A percentile compares a stretch with the other conserved stretches of the same genome.
Evolutionary conservation across 2,329 filamentous ascomycete genomes (phyloP).

Genomic region (Conoideocrella luteorostrata): DNA sequence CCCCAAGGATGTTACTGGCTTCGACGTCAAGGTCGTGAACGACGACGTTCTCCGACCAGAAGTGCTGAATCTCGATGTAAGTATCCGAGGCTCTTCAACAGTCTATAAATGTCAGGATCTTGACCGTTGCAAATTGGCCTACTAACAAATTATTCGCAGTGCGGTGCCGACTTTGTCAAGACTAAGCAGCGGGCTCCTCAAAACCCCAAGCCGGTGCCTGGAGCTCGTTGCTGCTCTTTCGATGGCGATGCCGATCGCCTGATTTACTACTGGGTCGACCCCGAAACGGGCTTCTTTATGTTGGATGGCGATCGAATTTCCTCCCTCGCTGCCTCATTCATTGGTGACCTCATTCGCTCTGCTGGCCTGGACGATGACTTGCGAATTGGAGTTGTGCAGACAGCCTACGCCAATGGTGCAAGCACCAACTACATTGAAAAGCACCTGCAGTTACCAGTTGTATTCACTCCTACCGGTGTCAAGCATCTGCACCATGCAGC

Average conservation of each 20-base stretch:
- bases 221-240: conserved; percentile 79
- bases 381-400: conserved; percentile 92
- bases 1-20: conserved; percentile 58
- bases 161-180: conserved; percentile 95
- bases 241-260: conserved; percentile 95
- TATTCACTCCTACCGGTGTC: conserved; percentile 91
- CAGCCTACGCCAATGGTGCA: conserved; percentile 93
- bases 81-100: conserved; percentile 23
- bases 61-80: conserved; percentile 78
- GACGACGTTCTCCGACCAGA: conserved; percentile 90
- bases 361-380: conserved; percentile 74
- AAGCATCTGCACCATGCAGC: conserved; percentile 98
- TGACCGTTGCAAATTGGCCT: not conserved
- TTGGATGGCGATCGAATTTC: conserved; percentile 96
- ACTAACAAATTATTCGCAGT: conserved; percentile 41
- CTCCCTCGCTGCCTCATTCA: conserved; percentile 87
- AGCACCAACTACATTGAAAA: conserved; percentile 89
- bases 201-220: conserved; percentile 67
- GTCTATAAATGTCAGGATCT: no score
- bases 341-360: conserved; percentile 77
- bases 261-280: conserved; percentile 89
- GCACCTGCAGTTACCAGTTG: conserved; percentile 78
- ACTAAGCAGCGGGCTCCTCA: conserved; percentile 89
- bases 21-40: conserved; percentile 84
- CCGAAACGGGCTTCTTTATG: conserved; percentile 78